Evolutionary conservation across 2,329 filamentous ascomycete species (phyloP).

Genomic region (Fusarium sp.): DNA sequence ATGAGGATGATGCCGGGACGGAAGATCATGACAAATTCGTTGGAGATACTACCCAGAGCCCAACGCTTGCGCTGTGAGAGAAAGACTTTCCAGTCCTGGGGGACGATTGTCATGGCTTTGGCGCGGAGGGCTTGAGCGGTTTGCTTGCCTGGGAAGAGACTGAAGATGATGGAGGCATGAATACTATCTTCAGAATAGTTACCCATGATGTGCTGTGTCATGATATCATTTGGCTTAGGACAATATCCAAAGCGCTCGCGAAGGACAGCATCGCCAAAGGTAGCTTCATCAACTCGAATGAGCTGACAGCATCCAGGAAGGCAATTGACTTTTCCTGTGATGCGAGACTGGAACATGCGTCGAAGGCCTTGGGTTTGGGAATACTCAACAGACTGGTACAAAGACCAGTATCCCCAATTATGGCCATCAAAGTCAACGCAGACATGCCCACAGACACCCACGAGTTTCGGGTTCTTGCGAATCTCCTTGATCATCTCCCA

Average conservation of each 20-base stretch:
- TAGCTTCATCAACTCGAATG: conserved; percentile 59
- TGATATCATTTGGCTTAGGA: conserved; percentile 58
- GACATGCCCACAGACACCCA: conserved; percentile 60
- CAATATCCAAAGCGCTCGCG: conserved; percentile 59
- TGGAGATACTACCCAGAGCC: conserved; percentile 58
- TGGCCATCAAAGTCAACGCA: conserved; percentile 56
- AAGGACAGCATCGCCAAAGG: conserved; percentile 57
- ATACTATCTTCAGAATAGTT: conserved; percentile 61
- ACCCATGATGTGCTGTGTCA: conserved; percentile 59
- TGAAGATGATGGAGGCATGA: conserved; percentile 59
- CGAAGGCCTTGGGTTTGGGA: conserved; percentile 58
- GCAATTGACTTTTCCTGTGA: conserved; percentile 60
- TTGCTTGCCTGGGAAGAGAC: conserved; percentile 53
- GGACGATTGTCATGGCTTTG: conserved; percentile 58
- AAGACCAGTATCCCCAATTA: conserved; percentile 55
- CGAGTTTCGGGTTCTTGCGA: conserved; percentile 53
- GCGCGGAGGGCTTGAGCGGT: conserved; percentile 58
- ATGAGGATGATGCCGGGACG: conserved; percentile 53
- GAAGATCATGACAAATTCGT: conserved; percentile 60
- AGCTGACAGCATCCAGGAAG: conserved; percentile 61
- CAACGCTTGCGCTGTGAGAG: conserved; percentile 60
- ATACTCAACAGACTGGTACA: conserved; percentile 60
- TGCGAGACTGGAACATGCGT: conserved; percentile 59
- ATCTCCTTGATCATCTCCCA: conserved; percentile 55
- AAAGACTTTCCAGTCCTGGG: conserved; percentile 57